phyloP scores from a whole-genome alignment of 345 rosid species.

The Bruguiera parviflora region DNA sequence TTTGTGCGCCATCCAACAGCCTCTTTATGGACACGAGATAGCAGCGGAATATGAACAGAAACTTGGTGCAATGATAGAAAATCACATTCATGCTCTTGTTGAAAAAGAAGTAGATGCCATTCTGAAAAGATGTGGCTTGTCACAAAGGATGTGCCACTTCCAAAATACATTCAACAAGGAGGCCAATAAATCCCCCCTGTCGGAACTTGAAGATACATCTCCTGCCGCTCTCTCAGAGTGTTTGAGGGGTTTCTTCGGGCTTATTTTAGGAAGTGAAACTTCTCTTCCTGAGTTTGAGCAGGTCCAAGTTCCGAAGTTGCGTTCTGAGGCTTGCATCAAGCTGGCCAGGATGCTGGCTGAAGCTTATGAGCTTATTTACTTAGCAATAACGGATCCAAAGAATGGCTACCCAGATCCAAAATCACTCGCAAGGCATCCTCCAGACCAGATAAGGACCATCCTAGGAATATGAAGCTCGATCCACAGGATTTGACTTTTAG shows the following conservation, averaged over 20 bases:
- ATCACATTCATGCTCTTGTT: conserved; percentile 58
- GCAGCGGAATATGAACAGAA: conserved; percentile 71
- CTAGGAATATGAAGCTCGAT: conserved; percentile 58
- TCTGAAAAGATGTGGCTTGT: conserved; percentile 64
- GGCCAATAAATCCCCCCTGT: conserved; percentile 31
- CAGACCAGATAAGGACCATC: conserved; percentile 88
- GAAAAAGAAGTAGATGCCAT: conserved; percentile 84
- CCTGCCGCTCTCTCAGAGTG: conserved; percentile 64
- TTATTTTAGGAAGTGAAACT: conserved; percentile 78
- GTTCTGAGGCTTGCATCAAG: conserved; percentile 66
- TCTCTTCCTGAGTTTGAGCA: conserved; percentile 89
- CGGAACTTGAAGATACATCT: conserved; percentile 62
- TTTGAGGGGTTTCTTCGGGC: conserved; percentile 79
- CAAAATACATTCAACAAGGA: conserved; percentile 35
- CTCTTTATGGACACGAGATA: conserved; percentile 60
- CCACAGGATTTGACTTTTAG: no score
- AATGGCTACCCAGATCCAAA: conserved; percentile 78
- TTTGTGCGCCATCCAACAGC: conserved; percentile 81
- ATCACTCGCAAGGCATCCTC: conserved; percentile 90
- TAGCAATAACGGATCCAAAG: conserved; percentile 62
- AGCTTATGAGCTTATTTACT: conserved; percentile 72
- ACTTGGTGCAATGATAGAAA: conserved; percentile 67
- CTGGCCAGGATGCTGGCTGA: conserved; percentile 75
- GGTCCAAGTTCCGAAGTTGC: conserved; percentile 88
- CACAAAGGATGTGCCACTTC: conserved; percentile 64